These are phyloP conservation scores for Ganoderma sinense DNA, from an alignment of 1,284 basidiomycete species.

Conservation along the genomic window DNA sequence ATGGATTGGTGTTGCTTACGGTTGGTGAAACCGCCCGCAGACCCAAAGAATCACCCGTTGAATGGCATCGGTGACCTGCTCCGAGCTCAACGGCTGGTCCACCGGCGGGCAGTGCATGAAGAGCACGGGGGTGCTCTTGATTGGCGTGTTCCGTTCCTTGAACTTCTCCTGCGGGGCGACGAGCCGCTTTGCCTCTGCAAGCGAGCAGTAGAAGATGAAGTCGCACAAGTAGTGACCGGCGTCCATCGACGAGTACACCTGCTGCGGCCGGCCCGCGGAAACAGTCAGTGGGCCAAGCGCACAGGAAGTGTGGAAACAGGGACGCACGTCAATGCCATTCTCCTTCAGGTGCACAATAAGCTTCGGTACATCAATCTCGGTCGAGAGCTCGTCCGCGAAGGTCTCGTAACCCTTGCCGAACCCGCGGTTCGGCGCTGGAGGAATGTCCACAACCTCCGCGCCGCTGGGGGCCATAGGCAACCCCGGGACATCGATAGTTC, in stretches of 20 bases:
- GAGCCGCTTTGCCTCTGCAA: conserved; percentile 71
- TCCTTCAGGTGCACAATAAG: conserved; percentile 65
- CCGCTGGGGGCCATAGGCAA: conserved; percentile 1
- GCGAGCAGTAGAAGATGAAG: conserved; percentile 80
- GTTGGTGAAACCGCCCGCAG: conserved; percentile 44
- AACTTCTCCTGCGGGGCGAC: conserved; percentile 61
- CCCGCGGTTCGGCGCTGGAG: conserved; percentile 50
- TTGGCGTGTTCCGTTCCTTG: conserved; percentile 46
- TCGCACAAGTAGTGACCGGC: conserved; percentile 82
- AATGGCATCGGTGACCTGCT: conserved; percentile 72
- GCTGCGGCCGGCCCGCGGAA: conserved; percentile 43
- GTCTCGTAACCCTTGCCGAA: conserved; percentile 59
- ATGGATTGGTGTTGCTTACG: conserved; percentile 14
- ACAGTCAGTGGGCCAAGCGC: conserved; percentile 13
- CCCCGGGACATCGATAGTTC: conserved; percentile 6
- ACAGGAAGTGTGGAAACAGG: background rate
- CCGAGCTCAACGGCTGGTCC: conserved; percentile 64
- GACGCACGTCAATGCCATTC: conserved; percentile 63
- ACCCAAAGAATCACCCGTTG: conserved; percentile 66
- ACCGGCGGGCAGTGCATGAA: conserved; percentile 78
- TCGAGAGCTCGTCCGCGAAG: conserved; percentile 54
- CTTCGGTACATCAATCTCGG: conserved; percentile 54
- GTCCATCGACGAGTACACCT: conserved; percentile 77
- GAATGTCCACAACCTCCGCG: conserved; percentile 35
- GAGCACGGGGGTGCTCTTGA: conserved; percentile 58